A percentile compares a stretch with the other conserved stretches of the same genome.
These are phyloP conservation scores for Poa pratensis DNA, from an alignment of 176 grass and related monocot species.

Conservation along the genomic window DNA sequence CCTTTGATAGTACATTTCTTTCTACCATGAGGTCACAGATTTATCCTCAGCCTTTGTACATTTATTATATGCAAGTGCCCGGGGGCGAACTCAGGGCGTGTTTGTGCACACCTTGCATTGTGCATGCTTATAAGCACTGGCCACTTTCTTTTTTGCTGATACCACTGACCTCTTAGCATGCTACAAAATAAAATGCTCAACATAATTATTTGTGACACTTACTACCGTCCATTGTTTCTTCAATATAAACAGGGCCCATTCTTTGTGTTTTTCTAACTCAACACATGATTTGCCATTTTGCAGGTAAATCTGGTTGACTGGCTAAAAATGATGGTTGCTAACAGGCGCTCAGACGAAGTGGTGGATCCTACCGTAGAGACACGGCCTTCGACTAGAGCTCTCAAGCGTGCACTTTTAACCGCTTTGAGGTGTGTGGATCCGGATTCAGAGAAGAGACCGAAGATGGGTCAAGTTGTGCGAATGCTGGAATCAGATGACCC, in stretches of 20 bases:
- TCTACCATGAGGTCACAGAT: background rate
- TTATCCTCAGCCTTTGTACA: background rate
- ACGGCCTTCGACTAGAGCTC: constrained; percentile 80
- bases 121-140: constrained; percentile 5
- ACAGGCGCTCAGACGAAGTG: constrained; percentile 89
- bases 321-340: constrained; percentile 99
- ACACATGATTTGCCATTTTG: constrained; percentile 36
- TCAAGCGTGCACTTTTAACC: constrained; percentile 88
- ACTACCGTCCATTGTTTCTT: background rate
- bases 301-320: constrained; percentile 98
- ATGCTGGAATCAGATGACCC: constrained; percentile 97
- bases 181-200: background rate
- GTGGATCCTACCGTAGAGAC: constrained; percentile 87
- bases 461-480: constrained; percentile 93
- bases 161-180: background rate
- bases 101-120: background rate
- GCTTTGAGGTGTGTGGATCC: constrained; percentile 96
- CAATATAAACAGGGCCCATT: background rate
- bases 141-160: background rate
- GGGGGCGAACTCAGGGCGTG: background rate
- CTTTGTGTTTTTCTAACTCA: constrained; percentile 14
- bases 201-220: background rate
- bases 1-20: background rate
- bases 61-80: background rate
- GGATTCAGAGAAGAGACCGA: constrained; percentile 97